Conservation (phyloP, 2,329 filamentous ascomycete species). For the Simplicillium sp. region DNA sequence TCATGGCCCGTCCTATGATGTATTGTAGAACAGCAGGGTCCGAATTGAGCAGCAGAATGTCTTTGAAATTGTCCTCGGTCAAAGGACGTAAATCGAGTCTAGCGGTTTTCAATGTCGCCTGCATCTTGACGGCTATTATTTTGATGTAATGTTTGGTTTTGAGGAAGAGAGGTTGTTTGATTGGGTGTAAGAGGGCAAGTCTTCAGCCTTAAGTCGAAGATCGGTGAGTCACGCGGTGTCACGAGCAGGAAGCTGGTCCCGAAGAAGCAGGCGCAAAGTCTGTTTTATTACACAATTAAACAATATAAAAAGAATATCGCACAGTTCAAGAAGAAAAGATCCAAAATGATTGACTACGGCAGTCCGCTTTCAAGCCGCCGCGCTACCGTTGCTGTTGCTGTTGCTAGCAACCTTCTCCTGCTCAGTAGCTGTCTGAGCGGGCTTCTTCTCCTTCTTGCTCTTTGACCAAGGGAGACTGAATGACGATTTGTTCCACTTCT, state of each 20-base stretch:
- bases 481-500: constrained; percentile 10
- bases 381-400: not conserved
- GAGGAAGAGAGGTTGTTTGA: too few relatives aligned
- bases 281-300: not conserved
- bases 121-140: not conserved
- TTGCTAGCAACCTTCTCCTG: constrained; percentile 2
- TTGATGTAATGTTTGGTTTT: too few relatives aligned
- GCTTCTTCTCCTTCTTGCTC: constrained; percentile 2
- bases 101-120: not conserved
- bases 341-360: not conserved
- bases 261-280: not conserved
- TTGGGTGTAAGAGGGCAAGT: too few relatives aligned
- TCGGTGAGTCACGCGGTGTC: not conserved
- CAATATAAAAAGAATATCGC: not conserved
- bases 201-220: too few relatives aligned
- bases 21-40: not conserved
- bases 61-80: not conserved
- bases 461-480: constrained; percentile 3
- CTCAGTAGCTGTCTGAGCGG: constrained; percentile 1
- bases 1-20: not conserved
- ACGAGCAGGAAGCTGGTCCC: too few relatives aligned
- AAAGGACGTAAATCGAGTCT: not conserved
- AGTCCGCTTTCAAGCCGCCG: not conserved
- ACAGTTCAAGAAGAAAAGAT: not conserved
- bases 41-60: not conserved